These are phyloP conservation scores for Claviceps monticola DNA, from an alignment of 2,329 filamentous ascomycete genomes.

Conservation along the genomic window DNA sequence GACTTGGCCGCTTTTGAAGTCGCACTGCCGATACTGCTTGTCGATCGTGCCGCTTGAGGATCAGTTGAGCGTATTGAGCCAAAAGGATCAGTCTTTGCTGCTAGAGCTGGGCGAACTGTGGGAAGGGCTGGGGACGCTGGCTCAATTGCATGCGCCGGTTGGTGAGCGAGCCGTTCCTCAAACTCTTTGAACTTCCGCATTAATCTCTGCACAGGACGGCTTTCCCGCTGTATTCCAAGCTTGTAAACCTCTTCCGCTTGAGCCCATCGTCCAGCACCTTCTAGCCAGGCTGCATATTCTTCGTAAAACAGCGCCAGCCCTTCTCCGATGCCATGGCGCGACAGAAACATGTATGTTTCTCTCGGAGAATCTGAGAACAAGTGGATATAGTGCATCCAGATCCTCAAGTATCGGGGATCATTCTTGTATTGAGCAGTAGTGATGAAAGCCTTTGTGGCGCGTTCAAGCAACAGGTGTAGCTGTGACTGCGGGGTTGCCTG, in stretches of 20 bases:
- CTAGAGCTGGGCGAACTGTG: slow-evolving; percentile 66
- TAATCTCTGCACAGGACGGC: slow-evolving; percentile 66
- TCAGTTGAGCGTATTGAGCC: slow-evolving; percentile 41
- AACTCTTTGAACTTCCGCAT: slow-evolving; percentile 89
- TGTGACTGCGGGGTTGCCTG: slow-evolving; percentile 89
- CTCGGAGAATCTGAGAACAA: slow-evolving; percentile 88
- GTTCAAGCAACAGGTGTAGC: slow-evolving; percentile 75
- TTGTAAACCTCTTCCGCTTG: slow-evolving; percentile 93
- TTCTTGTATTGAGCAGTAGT: slow-evolving; percentile 83
- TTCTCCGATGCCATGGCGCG: slow-evolving; percentile 79
- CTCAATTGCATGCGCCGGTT: slow-evolving; percentile 45
- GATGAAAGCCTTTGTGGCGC: slow-evolving; percentile 82
- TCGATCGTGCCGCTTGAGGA: slow-evolving; percentile 49
- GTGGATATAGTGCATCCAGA: slow-evolving; percentile 90
- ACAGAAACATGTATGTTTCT: slow-evolving; percentile 83
- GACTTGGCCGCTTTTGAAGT: slow-evolving; percentile 54
- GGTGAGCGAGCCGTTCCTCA: slow-evolving; percentile 58
- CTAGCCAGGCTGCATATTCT: slow-evolving; percentile 88
- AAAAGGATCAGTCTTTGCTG: slow-evolving; percentile 77
- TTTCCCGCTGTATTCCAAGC: slow-evolving; percentile 78
- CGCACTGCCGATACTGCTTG: slow-evolving; percentile 31
- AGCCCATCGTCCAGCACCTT: slow-evolving; percentile 66
- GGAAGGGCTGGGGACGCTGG: slow-evolving; percentile 82
- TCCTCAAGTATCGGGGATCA: slow-evolving; percentile 79
- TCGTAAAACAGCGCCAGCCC: slow-evolving; percentile 86